Base-by-base conservation (phyloP, 805 yeast species). In the Candida bentonensis region DNA sequence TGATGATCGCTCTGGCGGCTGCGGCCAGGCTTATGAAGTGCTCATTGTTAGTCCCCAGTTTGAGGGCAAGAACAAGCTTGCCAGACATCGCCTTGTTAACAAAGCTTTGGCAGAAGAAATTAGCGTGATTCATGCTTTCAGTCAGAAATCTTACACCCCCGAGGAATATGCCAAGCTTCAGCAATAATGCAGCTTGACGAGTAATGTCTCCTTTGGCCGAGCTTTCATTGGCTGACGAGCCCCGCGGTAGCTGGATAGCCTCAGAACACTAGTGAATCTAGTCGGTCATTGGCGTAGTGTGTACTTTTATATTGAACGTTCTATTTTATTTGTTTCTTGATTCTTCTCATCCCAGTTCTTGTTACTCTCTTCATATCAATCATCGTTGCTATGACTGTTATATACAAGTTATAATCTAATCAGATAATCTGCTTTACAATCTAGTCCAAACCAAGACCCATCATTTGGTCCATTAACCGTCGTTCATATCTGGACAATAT, bases 11-110 rank as follows among this genome's bases (percentile, higher is more conserved):
- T 78, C 79, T 9, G 94, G 94, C 15, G 99, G 99, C 1, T 92
- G 99, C 64, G 99, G 99, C 3, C 96, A 89, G 61, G 95, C 97
- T 2, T 89, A 88, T 62, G 95, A 94, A 30, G 95, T 87, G 26
- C 73, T 84, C 4, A 88, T 94, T 22, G 95, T 92, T 7, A 66
- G 69, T 63, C 79, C 76, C 40, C 57, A 68, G 21, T 92, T 94
- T 61, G 61, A 69, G 47, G 92, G 92, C 21, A 85, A 86, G 64
- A 86, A 85, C 64, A 83, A 82, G 59, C 68, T 92, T 42, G 74
- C 78, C 68, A 74, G 99, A 57, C 95, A 89, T 54, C 69, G 97
- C 51, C 55, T 87, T 52, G 95, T 94, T 41, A 92, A 92, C 61
- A 67, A 60, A 25, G 78, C 82, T 1, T 68, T 92, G 49, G 79